A percentile compares a stretch with the other conserved stretches of the same genome.
phyloP scores from a whole-genome alignment of 2,329 filamentous ascomycete genomes.

The Ophiognomonia clavigignenti-juglandacearum region DNA sequence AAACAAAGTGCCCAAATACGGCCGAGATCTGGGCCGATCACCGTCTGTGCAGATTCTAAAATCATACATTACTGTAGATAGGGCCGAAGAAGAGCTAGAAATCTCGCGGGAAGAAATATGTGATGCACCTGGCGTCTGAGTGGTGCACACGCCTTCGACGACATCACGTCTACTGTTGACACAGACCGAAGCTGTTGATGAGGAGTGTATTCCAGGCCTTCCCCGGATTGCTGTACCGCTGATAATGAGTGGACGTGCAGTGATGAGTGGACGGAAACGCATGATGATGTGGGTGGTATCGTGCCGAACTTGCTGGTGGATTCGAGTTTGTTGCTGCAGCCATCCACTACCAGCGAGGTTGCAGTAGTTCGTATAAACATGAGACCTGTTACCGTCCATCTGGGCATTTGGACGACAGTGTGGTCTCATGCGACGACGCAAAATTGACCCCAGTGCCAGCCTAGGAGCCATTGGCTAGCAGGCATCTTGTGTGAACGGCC shows the following conservation, averaged over 20 bases:
- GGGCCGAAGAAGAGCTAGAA: not conserved
- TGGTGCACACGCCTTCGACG: not conserved
- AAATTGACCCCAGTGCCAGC: not conserved
- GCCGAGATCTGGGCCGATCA: constrained; percentile 17
- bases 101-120: not conserved
- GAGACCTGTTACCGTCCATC: not conserved
- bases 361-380: not conserved
- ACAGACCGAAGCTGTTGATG: not conserved
- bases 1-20: constrained; percentile 14
- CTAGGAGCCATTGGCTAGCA: not conserved
- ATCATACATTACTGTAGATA: not conserved
- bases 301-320: not conserved
- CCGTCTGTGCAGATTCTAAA: constrained; percentile 5
- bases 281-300: constrained; percentile 7
- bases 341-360: not conserved
- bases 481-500: too few relatives aligned
- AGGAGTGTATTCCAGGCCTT: not conserved
- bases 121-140: too few relatives aligned
- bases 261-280: not conserved
- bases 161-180: too few relatives aligned
- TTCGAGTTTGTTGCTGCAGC: too few relatives aligned
- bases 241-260: not conserved
- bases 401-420: not conserved
- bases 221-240: not conserved
- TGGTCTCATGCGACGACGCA: not conserved